Percentiles rank a stretch among this genome's conserved stretches.
phyloP scores from a whole-genome alignment of 306 rosid species.

The Casuarina cunninghamiana region DNA sequence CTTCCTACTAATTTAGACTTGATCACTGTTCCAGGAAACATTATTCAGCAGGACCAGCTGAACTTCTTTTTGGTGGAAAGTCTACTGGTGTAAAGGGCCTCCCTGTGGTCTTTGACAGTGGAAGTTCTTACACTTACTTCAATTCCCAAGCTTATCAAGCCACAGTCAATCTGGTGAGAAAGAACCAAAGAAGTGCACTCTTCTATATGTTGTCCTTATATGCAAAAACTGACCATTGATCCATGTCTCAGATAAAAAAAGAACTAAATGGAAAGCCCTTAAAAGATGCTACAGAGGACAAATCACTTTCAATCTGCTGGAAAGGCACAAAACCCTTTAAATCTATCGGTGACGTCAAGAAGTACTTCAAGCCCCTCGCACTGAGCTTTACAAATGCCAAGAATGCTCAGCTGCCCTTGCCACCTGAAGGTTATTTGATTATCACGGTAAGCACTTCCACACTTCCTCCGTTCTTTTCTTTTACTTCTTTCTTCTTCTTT shows the following conservation, averaged over 20 bases:
- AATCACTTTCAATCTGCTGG: constrained; percentile 70
- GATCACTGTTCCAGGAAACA: constrained; percentile 46
- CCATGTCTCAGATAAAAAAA: constrained; percentile 43
- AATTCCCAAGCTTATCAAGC: constrained; percentile 45
- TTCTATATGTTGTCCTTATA: not conserved
- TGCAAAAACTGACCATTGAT: constrained; percentile 17
- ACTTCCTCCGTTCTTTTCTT: too few species aligned
- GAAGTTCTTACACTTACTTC: constrained; percentile 84
- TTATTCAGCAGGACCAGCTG: constrained; percentile 73
- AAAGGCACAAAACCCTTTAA: constrained; percentile 63
- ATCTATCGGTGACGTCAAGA: constrained; percentile 43
- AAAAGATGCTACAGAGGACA: constrained; percentile 40
- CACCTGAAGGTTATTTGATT: constrained; percentile 66
- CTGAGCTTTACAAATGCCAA: constrained; percentile 45
- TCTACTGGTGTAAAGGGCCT: constrained; percentile 54
- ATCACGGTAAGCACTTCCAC: constrained; percentile 46
- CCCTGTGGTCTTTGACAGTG: constrained; percentile 69
- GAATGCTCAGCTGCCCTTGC: constrained; percentile 44
- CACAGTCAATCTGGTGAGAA: constrained; percentile 53
- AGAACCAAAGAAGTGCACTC: not conserved
- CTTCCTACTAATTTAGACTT: constrained; percentile 16
- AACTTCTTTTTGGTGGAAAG: constrained; percentile 51
- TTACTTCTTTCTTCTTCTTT: not conserved
- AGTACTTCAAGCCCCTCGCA: constrained; percentile 53
- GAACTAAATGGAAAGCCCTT: constrained; percentile 60